Conservation (phyloP, 2,329 filamentous ascomycete genomes). For the Diplocarpon rosae region DNA sequence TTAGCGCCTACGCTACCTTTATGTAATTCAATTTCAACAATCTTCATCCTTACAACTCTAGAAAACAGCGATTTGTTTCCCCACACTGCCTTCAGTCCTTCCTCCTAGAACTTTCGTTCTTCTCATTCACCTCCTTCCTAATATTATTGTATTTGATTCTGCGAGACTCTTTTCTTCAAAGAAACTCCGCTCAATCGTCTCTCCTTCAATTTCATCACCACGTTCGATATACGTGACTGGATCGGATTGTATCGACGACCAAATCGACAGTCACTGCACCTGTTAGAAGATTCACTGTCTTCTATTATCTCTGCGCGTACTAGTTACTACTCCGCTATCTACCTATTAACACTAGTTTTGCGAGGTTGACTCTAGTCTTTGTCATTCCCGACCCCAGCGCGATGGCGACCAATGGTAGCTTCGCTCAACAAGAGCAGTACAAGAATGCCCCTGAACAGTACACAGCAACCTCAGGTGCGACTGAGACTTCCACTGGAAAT, state of each 20-base stretch:
- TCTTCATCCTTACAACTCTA: constrained; percentile 7
- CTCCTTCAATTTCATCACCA: constrained; percentile 13
- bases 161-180: constrained; percentile 12
- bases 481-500: constrained; percentile 24
- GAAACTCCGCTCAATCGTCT: constrained; percentile 7
- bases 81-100: constrained; percentile 9
- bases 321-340: constrained; percentile 2
- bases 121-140: constrained; percentile 16
- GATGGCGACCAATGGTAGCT: constrained; percentile 29
- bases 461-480: constrained; percentile 24
- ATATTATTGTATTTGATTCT: constrained; percentile 19
- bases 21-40: too few species aligned
- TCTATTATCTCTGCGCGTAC: constrained; percentile 10
- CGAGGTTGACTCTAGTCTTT: constrained; percentile 18
- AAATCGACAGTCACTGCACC: not conserved
- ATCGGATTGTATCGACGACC: constrained; percentile 15
- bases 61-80: constrained; percentile 12
- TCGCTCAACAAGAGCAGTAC: constrained; percentile 27
- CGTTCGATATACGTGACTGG: constrained; percentile 25
- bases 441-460: constrained; percentile 26
- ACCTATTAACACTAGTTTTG: constrained; percentile 8
- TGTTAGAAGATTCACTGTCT: not conserved
- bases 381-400: constrained; percentile 13
- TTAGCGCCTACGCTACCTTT: too few species aligned
- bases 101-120: constrained; percentile 20